Base-by-base conservation (phyloP, 164 flowering plant genomes). In the Berberis thunbergii region DNA sequence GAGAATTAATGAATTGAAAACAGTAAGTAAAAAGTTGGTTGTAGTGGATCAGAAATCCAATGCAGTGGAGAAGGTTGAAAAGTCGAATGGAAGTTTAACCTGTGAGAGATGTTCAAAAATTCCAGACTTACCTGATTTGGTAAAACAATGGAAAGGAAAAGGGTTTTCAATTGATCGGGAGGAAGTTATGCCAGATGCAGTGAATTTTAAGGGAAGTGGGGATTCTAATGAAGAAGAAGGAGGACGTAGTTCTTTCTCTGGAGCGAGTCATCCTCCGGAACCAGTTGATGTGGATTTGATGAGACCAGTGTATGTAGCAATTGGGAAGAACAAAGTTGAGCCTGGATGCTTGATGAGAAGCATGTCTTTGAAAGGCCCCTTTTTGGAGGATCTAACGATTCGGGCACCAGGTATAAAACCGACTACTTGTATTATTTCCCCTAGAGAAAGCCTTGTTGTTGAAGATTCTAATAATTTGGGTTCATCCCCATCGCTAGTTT, bases 221-320 rank as follows among this genome's bases (percentile, higher is more conserved):
- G 84, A 80, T 70, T 80, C 79, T 10, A 72, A 75, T 59, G 93
- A 85, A 49, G 96, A 26, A 26, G 26, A 89, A 55, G 78, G 75
- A 60, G 78, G 81, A 7, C 76, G 83, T 56, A 73, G 74, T 65
- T 84, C 86, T 43, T 89, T 89, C 57, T 72, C 83, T 61, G 96
- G 96, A 59, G 96, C 76, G 26, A 85, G 93, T 76, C 96, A 89
- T 67, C 96, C 96, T n/a, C 89, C 85, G 6, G 96, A 89, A 58
- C 96, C 96, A n/a, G 76, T 83, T 57, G 96, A 89, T 59, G 80
- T 70, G 7, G 86, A 89, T 79, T 70, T 74, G 57, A 84, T 87
- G 83, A 81, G 74, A 61, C 76, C 88, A 0, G 86, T 89, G 8
- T 85, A 79, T 70, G 84, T 84, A 41, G 81, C 93, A 8, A 78